Evolutionary conservation across 208 protist species (phyloP), one percentile per base, ranked within the genome.

Genomic region (Tritrichomonas foetus): DNA sequence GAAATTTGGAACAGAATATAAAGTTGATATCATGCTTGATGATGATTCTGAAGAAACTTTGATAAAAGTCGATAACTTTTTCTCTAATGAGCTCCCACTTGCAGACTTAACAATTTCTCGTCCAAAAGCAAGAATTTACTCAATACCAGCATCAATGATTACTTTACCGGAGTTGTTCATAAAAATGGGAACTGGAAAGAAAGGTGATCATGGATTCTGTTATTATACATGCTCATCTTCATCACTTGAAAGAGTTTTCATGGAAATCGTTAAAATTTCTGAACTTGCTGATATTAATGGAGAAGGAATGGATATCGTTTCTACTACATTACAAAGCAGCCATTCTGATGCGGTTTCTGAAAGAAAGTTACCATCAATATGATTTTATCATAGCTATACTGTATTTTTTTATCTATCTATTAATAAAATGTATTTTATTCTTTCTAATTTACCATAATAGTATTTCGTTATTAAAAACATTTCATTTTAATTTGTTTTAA

Each of bases 161-260:
- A 16, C 3, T 0, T n/a, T 89, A 9, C 20, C 78, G 8, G 25
- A 53, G 3, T 30, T 89, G 16, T 89, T 89, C 44, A 57, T 8
- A n/a, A 27, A 57, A 22, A 30, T 89, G 20, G 47, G 44, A 36
- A 33, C 53, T 39, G 78, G 41, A 22, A 89, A 57, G 44, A 57
- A 49, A 0, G 41, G 39, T 57, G 47, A 89, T 53, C 16, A 82
- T 50, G 74, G 74, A 30, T 82, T 82, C 41, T 22, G 16, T 16
- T 82, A 82, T 50, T 82, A 82, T 41, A 82, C 74, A 50, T 82
- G 74, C 41, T 82, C 74, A 47, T 82, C 74, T n/a, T 82, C 74
- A 47, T 82, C 74, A n/a, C 41, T 82, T 20, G 74, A 82, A 50
- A 82, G 41, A 41, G 74, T 82, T 3, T 82, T 82, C 74, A 82